Evolutionary conservation across 495 filamentous ascomycete genomes (phyloP).

Genomic region (Filosporella fistucella): DNA sequence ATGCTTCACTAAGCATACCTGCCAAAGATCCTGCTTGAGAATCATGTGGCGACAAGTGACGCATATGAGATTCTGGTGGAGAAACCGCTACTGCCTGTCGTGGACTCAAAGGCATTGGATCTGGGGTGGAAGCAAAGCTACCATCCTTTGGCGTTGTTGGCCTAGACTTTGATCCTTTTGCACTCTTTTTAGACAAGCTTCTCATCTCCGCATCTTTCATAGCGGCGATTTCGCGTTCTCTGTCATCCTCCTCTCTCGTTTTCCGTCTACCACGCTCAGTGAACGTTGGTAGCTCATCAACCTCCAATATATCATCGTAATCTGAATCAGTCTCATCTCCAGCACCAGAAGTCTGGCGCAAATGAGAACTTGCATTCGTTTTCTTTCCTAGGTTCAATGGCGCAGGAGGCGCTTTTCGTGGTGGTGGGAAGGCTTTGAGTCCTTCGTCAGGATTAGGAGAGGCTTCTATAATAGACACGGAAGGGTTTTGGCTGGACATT

Average conservation of each 20-base stretch:
- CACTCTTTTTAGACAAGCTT: conserved; percentile 62
- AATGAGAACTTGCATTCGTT: conserved; percentile 33
- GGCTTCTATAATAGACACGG: conserved; percentile 40
- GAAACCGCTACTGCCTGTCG: conserved; percentile 17
- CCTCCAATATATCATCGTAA: conserved; percentile 71
- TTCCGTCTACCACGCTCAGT: conserved; percentile 73
- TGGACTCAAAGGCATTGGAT: conserved; percentile 20
- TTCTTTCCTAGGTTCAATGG: conserved; percentile 66
- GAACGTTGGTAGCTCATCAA: conserved; percentile 52
- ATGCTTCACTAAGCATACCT: conserved; percentile 38
- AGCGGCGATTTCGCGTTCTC: conserved; percentile 63
- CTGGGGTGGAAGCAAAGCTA: neutral
- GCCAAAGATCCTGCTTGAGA: conserved; percentile 37
- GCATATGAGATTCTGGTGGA: conserved; percentile 20
- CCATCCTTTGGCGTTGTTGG: conserved; percentile 21
- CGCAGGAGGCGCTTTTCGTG: conserved; percentile 78
- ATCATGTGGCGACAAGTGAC: conserved; percentile 16
- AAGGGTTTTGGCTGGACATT: conserved; percentile 24
- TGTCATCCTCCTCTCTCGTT: conserved; percentile 85
- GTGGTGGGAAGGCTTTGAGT: conserved; percentile 40
- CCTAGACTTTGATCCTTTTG: conserved; percentile 40
- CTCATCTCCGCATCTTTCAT: conserved; percentile 57
- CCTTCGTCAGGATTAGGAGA: conserved; percentile 43
- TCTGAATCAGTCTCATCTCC: conserved; percentile 73
- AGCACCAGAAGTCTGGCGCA: conserved; percentile 38